These are phyloP conservation scores for Pachyrhizus erosus DNA, from an alignment of 306 rosid species.

Conservation along the genomic window DNA sequence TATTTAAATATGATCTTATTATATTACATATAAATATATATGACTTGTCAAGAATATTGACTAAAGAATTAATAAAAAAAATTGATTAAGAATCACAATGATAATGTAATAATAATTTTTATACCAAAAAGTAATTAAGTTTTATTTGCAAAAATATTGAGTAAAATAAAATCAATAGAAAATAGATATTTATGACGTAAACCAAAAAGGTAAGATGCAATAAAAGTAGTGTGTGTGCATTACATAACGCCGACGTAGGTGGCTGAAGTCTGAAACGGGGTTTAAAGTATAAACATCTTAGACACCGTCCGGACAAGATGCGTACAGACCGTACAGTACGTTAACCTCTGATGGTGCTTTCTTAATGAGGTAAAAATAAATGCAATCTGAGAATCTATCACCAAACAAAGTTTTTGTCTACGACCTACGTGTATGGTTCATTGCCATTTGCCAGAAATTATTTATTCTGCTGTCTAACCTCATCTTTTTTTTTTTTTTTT, in stretches of 20 bases:
- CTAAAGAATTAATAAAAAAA: too few species aligned
- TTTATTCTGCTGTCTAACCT: neutral
- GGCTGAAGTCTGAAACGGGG: neutral
- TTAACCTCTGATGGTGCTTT: too few species aligned
- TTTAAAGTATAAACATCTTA: too few species aligned
- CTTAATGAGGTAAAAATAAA: too few species aligned
- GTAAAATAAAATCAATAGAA: neutral
- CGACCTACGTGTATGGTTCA: neutral
- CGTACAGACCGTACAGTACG: neutral
- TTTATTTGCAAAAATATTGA: too few species aligned
- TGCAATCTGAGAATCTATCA: neutral
- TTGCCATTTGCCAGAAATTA: neutral
- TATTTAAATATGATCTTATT: too few species aligned
- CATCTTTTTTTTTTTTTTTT: neutral
- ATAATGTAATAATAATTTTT: too few species aligned
- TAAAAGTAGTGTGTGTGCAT: neutral
- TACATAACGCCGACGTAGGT: neutral
- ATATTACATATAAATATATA: too few species aligned
- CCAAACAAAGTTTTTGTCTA: neutral
- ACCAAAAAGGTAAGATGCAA: neutral
- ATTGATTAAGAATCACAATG: too few species aligned
- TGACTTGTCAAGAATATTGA: too few species aligned
- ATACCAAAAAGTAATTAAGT: too few species aligned
- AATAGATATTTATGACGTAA: neutral
- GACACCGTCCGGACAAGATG: neutral